phyloP scores from a whole-genome alignment of 495 filamentous ascomycete species.

The Niebla homalea region DNA sequence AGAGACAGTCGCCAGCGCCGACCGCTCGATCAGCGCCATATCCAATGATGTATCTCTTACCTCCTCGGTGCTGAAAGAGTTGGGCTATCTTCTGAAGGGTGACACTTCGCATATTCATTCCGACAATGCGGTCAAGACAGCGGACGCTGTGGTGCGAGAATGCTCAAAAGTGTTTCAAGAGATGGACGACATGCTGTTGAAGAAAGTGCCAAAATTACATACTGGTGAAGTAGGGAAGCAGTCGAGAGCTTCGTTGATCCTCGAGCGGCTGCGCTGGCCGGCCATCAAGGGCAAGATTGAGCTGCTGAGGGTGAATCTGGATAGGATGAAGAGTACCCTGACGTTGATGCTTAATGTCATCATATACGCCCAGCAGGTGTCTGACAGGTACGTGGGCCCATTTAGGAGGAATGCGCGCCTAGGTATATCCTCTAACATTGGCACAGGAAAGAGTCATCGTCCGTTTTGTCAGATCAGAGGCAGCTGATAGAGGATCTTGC shows the following conservation, averaged over 20 bases:
- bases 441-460: conserved; percentile 2
- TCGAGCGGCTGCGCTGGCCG: conserved; percentile 14
- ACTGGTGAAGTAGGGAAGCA: neutral
- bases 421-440: neutral
- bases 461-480: conserved; percentile 4
- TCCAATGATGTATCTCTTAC: conserved; percentile 27
- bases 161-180: conserved; percentile 20
- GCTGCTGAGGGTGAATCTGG: conserved; percentile 19
- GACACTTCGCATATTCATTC: conserved; percentile 20
- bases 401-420: neutral
- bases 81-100: conserved; percentile 18
- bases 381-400: conserved; percentile 4
- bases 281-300: conserved; percentile 19
- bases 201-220: conserved; percentile 1
- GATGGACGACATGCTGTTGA: conserved; percentile 19
- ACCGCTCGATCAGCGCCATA: conserved; percentile 19
- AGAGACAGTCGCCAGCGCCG: conserved; percentile 20
- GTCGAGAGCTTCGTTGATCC: neutral
- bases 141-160: conserved; percentile 14
- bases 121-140: conserved; percentile 16
- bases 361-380: conserved; percentile 21
- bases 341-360: conserved; percentile 27
- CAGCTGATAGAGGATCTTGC: conserved; percentile 7
- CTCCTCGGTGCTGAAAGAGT: conserved; percentile 22
- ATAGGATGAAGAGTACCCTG: conserved; percentile 26